Conservation (phyloP, 495 filamentous ascomycete species). For the Chaetomidium leptoderma region DNA sequence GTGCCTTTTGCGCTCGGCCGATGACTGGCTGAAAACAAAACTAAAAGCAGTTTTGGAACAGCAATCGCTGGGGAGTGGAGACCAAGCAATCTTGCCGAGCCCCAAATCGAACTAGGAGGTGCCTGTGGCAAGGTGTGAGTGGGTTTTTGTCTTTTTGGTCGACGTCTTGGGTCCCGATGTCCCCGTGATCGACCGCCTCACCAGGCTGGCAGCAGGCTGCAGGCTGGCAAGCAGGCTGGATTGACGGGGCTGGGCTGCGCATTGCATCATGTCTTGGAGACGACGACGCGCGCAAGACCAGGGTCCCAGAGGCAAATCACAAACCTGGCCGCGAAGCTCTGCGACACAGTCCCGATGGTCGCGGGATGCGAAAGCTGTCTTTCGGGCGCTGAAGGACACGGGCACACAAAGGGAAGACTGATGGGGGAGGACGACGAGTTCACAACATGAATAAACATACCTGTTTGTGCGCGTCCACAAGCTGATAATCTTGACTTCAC, state of each 20-base stretch:
- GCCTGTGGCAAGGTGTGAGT: slow-evolving; percentile 29
- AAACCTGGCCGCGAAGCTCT: not conserved
- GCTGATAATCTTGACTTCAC: not conserved
- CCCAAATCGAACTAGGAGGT: not conserved
- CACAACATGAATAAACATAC: slow-evolving; percentile 6
- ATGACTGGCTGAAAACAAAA: slow-evolving; percentile 32
- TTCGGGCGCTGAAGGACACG: not conserved
- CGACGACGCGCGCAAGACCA: not conserved
- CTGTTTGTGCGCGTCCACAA: not conserved
- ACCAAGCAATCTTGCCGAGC: slow-evolving; percentile 14
- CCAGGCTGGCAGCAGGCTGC: slow-evolving; percentile 13
- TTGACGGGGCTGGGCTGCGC: slow-evolving; percentile 11
- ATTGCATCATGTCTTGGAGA: slow-evolving; percentile 16
- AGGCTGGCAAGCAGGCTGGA: slow-evolving; percentile 8
- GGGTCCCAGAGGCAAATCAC: not conserved
- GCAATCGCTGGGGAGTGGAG: slow-evolving; percentile 13
- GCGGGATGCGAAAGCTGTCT: not conserved
- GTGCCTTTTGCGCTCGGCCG: slow-evolving; percentile 31
- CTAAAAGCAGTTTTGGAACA: slow-evolving; percentile 14
- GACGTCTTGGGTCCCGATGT: slow-evolving; percentile 5
- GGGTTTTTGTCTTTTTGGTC: slow-evolving; percentile 14
- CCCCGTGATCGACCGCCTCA: slow-evolving; percentile 3
- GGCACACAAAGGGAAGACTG: too few relatives aligned
- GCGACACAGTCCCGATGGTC: not conserved
- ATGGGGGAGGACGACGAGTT: too few relatives aligned